A percentile compares a stretch with the other conserved stretches of the same genome.
Evolutionary conservation across 1,139 yeast genomes (phyloP).

Genomic region (Hyphopichia khmerensis): DNA sequence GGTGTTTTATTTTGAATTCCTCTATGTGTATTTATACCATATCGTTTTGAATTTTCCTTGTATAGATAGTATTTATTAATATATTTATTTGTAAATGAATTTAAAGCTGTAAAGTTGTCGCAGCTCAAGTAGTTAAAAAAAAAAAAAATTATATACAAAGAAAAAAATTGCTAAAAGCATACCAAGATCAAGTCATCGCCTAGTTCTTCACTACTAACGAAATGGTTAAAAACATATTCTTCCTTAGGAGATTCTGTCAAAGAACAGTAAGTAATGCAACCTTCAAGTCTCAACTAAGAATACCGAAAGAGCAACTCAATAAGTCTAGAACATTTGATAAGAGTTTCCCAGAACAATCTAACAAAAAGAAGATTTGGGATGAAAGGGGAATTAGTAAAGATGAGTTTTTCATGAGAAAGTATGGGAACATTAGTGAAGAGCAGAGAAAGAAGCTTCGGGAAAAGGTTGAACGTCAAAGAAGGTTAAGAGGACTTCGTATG

Average conservation of each 20-base stretch:
- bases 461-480: conserved; percentile 37
- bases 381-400: conserved; percentile 36
- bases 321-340: conserved; percentile 13
- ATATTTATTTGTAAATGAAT: no score
- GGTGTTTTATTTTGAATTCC: conserved; percentile 68
- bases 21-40: neutral
- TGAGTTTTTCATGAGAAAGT: conserved; percentile 41
- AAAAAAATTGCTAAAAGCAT: no score
- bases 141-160: no score
- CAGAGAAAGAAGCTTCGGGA: conserved; percentile 27
- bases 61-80: neutral
- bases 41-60: no score
- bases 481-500: conserved; percentile 21
- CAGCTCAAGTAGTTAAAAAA: no score
- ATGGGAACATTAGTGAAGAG: conserved; percentile 30
- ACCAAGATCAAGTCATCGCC: neutral
- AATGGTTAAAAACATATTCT: neutral
- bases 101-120: no score
- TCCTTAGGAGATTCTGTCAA: neutral
- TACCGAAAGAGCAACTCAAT: conserved; percentile 1
- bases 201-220: neutral
- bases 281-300: conserved; percentile 4
- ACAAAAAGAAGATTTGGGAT: conserved; percentile 37
- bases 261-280: neutral
- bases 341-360: conserved; percentile 14